Conservation (phyloP, 345 rosid genomes). For the Citropsis articulata region DNA sequence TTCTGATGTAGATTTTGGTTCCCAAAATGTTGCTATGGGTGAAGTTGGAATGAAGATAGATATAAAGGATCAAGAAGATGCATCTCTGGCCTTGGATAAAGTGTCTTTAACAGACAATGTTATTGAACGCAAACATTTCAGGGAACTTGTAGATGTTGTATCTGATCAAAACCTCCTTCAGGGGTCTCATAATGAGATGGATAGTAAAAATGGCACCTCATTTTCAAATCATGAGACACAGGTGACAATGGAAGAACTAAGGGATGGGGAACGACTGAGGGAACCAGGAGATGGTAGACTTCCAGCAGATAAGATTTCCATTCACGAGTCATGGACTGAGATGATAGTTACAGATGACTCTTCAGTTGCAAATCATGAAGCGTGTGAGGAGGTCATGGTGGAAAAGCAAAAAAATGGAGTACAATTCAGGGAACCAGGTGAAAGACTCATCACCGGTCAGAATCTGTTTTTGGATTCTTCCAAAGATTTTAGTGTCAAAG, state of each 20-base stretch:
- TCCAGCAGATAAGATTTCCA: constrained; percentile 20
- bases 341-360: constrained; percentile 19
- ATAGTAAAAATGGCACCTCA: constrained; percentile 19
- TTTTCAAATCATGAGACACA: constrained; percentile 22
- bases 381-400: constrained; percentile 22
- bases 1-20: constrained; percentile 20
- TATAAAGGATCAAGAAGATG: constrained; percentile 18
- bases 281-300: constrained; percentile 20
- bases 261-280: background rate
- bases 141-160: constrained; percentile 20
- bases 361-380: constrained; percentile 19
- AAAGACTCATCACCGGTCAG: constrained; percentile 17
- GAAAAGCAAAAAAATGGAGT: constrained; percentile 31
- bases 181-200: constrained; percentile 19
- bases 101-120: constrained; percentile 21
- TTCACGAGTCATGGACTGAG: constrained; percentile 14
- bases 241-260: constrained; percentile 24
- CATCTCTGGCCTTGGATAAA: constrained; percentile 8
- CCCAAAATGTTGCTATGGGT: constrained; percentile 20
- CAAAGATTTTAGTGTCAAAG: constrained; percentile 21
- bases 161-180: constrained; percentile 21
- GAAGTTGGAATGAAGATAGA: constrained; percentile 17
- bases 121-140: constrained; percentile 27
- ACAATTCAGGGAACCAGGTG: constrained; percentile 16
- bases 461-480: constrained; percentile 12